Conservation (phyloP, 2,329 filamentous ascomycete species). For the Chaetomium sp. region DNA sequence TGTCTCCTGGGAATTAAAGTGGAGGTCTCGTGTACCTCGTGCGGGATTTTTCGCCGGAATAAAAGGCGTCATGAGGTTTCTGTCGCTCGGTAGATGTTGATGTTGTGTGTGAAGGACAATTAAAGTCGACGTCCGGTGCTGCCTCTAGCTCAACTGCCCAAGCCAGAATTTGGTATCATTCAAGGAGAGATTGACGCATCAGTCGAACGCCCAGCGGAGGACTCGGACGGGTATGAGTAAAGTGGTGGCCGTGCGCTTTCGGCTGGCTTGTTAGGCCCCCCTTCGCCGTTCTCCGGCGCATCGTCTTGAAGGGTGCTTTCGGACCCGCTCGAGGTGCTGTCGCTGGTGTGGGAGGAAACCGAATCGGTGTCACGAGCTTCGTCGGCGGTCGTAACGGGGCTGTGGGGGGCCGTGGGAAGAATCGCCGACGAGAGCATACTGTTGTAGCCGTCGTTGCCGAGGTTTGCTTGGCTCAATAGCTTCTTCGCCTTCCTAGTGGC, state of each 20-base stretch:
- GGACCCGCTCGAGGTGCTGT: slow-evolving; percentile 12
- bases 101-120: neutral
- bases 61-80: neutral
- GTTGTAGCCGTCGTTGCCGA: slow-evolving; percentile 40
- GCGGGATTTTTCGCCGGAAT: slow-evolving; percentile 5
- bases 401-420: slow-evolving; percentile 31
- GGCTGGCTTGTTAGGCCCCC: slow-evolving; percentile 3
- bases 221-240: slow-evolving; percentile 16
- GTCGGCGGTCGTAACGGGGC: slow-evolving; percentile 27
- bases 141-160: too few species aligned
- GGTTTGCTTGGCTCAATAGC: slow-evolving; percentile 45
- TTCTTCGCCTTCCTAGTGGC: slow-evolving; percentile 38
- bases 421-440: slow-evolving; percentile 41
- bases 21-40: slow-evolving; percentile 6
- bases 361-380: slow-evolving; percentile 18
- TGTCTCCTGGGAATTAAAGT: slow-evolving; percentile 8
- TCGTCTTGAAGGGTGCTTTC: slow-evolving; percentile 22
- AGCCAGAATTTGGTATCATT: neutral
- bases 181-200: slow-evolving; percentile 8
- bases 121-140: too few species aligned
- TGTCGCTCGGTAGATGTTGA: neutral
- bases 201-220: slow-evolving; percentile 15
- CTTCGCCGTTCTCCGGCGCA: slow-evolving; percentile 8
- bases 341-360: slow-evolving; percentile 14
- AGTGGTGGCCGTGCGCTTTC: slow-evolving; percentile 10